Evolutionary conservation across 305 asterid genomes (phyloP).

Genomic region (Rubia peregrina): DNA sequence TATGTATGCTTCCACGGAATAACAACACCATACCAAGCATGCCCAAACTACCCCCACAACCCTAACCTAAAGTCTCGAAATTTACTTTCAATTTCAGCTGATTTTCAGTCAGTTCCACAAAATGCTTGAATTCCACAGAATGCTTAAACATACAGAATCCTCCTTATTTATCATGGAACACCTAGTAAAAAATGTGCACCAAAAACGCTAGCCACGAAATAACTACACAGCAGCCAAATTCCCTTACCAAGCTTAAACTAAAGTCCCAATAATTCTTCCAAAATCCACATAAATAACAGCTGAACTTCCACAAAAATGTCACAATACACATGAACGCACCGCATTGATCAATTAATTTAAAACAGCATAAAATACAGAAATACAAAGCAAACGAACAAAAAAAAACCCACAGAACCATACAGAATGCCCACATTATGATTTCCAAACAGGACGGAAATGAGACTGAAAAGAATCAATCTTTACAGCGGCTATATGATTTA

Average conservation of each 20-base stretch:
- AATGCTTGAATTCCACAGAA: not conserved
- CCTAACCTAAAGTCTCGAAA: not conserved
- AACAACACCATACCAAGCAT: not conserved
- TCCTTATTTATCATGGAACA: not conserved
- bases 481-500: not conserved
- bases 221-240: not conserved
- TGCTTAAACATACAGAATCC: not conserved
- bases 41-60: not conserved
- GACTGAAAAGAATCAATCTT: not conserved
- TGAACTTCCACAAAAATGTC: not conserved
- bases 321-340: not conserved
- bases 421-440: slow-evolving; percentile 12
- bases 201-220: not conserved
- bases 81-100: not conserved
- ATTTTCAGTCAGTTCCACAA: not conserved
- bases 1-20: not conserved
- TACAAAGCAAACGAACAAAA: too few relatives aligned
- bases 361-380: not conserved
- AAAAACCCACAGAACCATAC: slow-evolving; percentile 1
- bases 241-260: not conserved
- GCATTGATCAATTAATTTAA: not conserved
- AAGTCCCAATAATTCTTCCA: not conserved
- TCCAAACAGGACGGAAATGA: not conserved
- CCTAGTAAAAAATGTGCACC: not conserved
- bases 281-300: not conserved